Percentiles rank a stretch among this genome's conserved stretches.
Conservation (phyloP, 768 basidiomycete species). For the Boletus rubroflammeus region DNA sequence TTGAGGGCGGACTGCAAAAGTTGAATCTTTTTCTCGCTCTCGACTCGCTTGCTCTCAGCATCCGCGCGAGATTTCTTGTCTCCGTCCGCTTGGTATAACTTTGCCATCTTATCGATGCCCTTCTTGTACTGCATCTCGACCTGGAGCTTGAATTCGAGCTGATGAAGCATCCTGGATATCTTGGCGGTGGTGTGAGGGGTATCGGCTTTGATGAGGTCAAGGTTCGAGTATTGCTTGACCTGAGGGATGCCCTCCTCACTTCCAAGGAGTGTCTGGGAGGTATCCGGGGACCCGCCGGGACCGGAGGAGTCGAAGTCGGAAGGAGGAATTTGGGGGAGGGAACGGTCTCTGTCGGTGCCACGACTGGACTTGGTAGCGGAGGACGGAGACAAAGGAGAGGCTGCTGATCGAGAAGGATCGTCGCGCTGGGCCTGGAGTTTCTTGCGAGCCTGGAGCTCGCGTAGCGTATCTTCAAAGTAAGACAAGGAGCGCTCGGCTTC, state of each 20-base stretch:
- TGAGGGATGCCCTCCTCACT: constrained; percentile 42
- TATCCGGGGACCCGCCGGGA: constrained; percentile 33
- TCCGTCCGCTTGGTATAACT: constrained; percentile 92
- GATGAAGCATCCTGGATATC: constrained; percentile 96
- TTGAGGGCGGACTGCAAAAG: constrained; percentile 88
- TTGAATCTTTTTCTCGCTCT: constrained; percentile 96
- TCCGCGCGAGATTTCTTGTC: constrained; percentile 95
- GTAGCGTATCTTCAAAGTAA: constrained; percentile 85
- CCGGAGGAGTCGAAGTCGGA: constrained; percentile 43
- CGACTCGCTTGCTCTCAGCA: constrained; percentile 89
- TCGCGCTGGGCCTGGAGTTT: constrained; percentile 53
- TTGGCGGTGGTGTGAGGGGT: constrained; percentile 94
- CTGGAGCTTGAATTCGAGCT: constrained; percentile 98
- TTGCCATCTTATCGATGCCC: constrained; percentile 99
- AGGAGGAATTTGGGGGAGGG: constrained; percentile 47
- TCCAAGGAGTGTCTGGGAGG: constrained; percentile 39
- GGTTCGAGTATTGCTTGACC: constrained; percentile 71
- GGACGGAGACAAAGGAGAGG: constrained; percentile 31
- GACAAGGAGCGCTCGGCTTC: constrained; percentile 80
- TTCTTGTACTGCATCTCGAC: constrained; percentile 98
- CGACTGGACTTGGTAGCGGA: constrained; percentile 16
- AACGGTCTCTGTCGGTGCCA: constrained; percentile 30
- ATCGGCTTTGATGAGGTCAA: constrained; percentile 96
- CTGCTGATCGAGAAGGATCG: constrained; percentile 54
- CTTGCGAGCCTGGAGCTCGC: constrained; percentile 78